Evolutionary conservation across 2,329 filamentous ascomycete species (phyloP), one percentile per base, ranked within the genome.

Genomic region (Ophioceras dolichostomum): DNA sequence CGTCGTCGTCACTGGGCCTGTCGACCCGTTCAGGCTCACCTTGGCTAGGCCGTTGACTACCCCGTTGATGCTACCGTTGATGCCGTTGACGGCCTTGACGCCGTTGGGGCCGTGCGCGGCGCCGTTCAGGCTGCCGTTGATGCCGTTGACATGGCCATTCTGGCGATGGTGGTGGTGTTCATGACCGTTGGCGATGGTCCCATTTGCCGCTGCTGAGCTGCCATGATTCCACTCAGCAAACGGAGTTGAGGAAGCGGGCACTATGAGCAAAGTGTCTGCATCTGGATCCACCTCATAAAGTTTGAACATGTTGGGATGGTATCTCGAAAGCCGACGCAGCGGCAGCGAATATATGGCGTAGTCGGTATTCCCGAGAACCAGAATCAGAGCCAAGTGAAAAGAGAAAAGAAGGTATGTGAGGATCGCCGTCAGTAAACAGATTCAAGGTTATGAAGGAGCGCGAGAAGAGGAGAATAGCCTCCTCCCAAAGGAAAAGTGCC

Each of bases 251-350:
- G 41, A 37, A 5, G 47, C 43, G 4, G 48, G 48, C 19, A 58
- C 46, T 14, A 56, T 47, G 24, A 57, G 41, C 18, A 58, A 46
- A 12, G 49, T 49, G 40, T 58, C 54, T 21, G 55, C 54, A 10
- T 56, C 53, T 3, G 51, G 52, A 35, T 56, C 54, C 33, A 57
- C 50, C 36, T 57, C 54, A 41, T 57, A 57, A 9, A 57, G 45
- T 31, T 43, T 49, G n/a, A 49, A 47, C 49, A 58, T 49, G 34
- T 40, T 48, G 32, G 32, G 4, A 18, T n/a, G n/a, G n/a, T n/a
- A n/a, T n/a, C n/a, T n/a, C n/a, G n/a, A n/a, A n/a, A n/a, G n/a
- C n/a, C n/a, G n/a, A n/a, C n/a, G n/a, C n/a, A n/a, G n/a, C n/a
- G n/a, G n/a, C n/a, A n/a, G n/a, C n/a, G n/a, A n/a, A n/a, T n/a